Percentiles rank a stretch among this genome's conserved stretches.
Evolutionary conservation across 108 stramenopile species (phyloP).

Genomic region (Craspedostauros australis): DNA sequence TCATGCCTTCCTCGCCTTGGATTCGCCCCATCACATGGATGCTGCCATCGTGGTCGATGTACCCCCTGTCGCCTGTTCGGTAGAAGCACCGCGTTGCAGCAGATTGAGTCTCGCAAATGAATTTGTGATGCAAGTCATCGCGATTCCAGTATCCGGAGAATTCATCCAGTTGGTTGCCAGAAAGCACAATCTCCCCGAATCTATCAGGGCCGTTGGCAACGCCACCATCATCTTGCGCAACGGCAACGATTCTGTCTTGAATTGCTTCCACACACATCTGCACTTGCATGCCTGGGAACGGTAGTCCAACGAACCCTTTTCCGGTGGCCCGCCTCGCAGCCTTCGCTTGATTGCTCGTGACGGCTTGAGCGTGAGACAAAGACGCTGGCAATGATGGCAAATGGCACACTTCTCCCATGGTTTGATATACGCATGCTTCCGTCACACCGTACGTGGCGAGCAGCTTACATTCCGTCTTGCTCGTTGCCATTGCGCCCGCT

Average conservation of each 20-base stretch:
- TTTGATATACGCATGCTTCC: slow-evolving; percentile 89
- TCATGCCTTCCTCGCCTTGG: slow-evolving; percentile 69
- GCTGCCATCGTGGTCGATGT: slow-evolving; percentile 31
- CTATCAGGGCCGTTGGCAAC: slow-evolving; percentile 31
- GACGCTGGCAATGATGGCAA: background rate
- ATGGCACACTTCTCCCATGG: slow-evolving; percentile 47
- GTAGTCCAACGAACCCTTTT: slow-evolving; percentile 46
- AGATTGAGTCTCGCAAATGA: slow-evolving; percentile 32
- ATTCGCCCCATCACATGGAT: slow-evolving; percentile 67
- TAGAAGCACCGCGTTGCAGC: slow-evolving; percentile 26
- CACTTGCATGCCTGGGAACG: slow-evolving; percentile 48
- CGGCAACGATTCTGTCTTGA: too few relatives aligned
- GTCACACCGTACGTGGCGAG: slow-evolving; percentile 82
- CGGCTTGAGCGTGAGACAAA: background rate
- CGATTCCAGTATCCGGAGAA: slow-evolving; percentile 59
- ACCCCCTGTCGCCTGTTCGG: slow-evolving; percentile 77
- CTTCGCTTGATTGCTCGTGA: background rate
- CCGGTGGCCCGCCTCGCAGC: background rate
- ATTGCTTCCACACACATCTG: slow-evolving; percentile 34
- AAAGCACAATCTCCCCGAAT: slow-evolving; percentile 67
- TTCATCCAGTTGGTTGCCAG: slow-evolving; percentile 58
- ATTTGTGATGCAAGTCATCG: slow-evolving; percentile 40
- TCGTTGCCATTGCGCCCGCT: background rate
- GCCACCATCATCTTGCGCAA: slow-evolving; percentile 21
- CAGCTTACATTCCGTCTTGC: slow-evolving; percentile 27